Evolutionary conservation across 75 land plant species (phyloP).

Genomic region (Gnetum montanum): DNA sequence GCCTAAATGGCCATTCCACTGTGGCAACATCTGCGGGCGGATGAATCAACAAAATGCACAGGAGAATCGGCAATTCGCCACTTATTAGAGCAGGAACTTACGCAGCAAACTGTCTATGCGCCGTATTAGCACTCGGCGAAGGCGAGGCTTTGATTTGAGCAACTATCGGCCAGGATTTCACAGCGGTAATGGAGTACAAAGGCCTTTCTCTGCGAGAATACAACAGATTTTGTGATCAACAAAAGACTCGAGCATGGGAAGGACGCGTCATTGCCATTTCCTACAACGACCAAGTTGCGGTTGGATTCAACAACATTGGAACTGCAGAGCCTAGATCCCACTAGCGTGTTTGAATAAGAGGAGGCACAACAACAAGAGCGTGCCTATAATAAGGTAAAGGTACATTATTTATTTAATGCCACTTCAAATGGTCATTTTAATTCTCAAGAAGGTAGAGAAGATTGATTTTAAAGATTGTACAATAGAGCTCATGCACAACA

Average conservation of each 20-base stretch:
- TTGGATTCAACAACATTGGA: constrained; percentile 64
- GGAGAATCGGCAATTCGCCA: constrained; percentile 96
- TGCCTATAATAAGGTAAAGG: too few species aligned
- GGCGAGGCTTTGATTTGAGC: constrained; percentile 80
- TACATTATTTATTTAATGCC: too few species aligned
- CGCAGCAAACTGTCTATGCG: constrained; percentile 63
- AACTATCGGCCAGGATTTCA: constrained; percentile 67
- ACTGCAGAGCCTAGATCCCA: too few species aligned
- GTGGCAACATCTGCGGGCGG: constrained; percentile 95
- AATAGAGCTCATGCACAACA: too few species aligned
- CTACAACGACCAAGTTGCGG: constrained; percentile 53
- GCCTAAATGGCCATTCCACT: constrained; percentile 63
- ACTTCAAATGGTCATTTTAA: too few species aligned
- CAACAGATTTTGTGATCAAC: constrained; percentile 46
- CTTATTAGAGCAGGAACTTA: constrained; percentile 87
- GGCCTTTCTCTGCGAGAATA: constrained; percentile 59
- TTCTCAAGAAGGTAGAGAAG: too few species aligned
- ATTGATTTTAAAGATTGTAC: too few species aligned
- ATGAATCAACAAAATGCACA: constrained; percentile 75
- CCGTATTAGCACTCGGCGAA: constrained; percentile 84
- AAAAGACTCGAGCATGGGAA: constrained; percentile 52
- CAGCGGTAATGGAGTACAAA: constrained; percentile 92
- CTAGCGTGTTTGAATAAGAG: too few species aligned
- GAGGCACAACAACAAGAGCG: too few species aligned
- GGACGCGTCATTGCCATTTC: constrained; percentile 79